Conservation (phyloP, 306 rosid genomes). For the Hylodesmum podocarpum region DNA sequence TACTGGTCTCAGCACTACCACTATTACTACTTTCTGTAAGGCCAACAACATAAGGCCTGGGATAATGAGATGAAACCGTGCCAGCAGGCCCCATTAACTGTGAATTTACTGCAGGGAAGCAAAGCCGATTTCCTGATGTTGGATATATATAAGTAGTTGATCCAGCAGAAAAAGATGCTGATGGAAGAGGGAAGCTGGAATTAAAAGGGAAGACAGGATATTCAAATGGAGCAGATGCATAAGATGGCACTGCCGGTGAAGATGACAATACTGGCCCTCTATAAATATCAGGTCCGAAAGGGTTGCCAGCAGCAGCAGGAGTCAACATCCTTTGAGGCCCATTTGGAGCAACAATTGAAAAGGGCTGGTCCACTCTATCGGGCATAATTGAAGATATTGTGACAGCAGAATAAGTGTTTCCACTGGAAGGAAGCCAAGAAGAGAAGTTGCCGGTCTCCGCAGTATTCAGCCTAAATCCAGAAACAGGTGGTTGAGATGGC, state of each 20-base stretch:
- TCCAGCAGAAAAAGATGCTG: constrained; percentile 53
- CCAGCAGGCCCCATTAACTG: constrained; percentile 61
- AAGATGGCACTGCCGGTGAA: constrained; percentile 63
- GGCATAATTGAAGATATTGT: constrained; percentile 61
- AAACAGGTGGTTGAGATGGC: constrained; percentile 46
- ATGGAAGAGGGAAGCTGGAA: constrained; percentile 55
- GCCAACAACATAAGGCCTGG: constrained; percentile 59
- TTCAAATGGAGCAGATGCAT: constrained; percentile 51
- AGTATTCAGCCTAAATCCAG: constrained; percentile 52
- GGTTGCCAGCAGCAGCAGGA: constrained; percentile 49
- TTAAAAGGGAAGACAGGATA: constrained; percentile 68
- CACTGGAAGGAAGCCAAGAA: constrained; percentile 63
- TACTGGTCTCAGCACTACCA: constrained; percentile 48
- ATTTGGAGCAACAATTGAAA: constrained; percentile 52
- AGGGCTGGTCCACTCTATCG: constrained; percentile 57
- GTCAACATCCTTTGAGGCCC: constrained; percentile 61
- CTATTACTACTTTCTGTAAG: constrained; percentile 54
- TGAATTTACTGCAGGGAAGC: constrained; percentile 57
- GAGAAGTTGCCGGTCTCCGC: constrained; percentile 57
- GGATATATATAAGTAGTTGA: constrained; percentile 57
- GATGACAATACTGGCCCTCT: constrained; percentile 56
- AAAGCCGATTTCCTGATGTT: constrained; percentile 56
- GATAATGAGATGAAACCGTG: constrained; percentile 53
- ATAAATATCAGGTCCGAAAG: constrained; percentile 55
- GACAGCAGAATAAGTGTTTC: constrained; percentile 63